phyloP scores from a whole-genome alignment of 1,284 basidiomycete genomes.

The Grifola frondosa region DNA sequence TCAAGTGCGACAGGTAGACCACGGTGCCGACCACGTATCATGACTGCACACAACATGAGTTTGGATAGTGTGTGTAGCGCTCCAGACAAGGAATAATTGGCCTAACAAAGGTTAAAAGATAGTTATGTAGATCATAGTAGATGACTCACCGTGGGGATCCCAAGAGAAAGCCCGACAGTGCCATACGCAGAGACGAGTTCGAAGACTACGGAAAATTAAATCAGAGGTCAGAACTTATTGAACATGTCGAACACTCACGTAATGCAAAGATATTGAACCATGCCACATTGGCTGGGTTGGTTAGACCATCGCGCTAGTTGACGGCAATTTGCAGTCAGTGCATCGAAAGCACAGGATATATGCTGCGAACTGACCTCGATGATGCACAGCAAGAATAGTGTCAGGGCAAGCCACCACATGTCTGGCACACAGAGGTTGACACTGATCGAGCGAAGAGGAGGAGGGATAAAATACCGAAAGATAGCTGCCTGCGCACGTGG shows the following conservation, averaged over 20 bases:
- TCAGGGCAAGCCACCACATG: constrained; percentile 87
- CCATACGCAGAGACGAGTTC: constrained; percentile 69
- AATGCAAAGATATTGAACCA: constrained; percentile 68
- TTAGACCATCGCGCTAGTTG: constrained; percentile 54
- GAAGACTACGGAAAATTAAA: constrained; percentile 39
- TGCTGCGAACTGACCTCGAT: constrained; percentile 75
- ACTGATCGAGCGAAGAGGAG: not conserved
- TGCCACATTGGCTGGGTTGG: constrained; percentile 36
- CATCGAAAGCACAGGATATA: not conserved
- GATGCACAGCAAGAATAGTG: constrained; percentile 82
- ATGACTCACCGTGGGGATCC: constrained; percentile 51
- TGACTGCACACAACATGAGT: constrained; percentile 70
- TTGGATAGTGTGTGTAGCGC: constrained; percentile 69
- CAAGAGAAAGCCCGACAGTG: constrained; percentile 74
- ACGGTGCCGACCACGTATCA: constrained; percentile 77
- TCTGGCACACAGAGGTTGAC: constrained; percentile 42
- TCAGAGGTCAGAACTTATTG: not conserved
- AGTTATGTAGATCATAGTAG: not conserved
- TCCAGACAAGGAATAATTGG: constrained; percentile 65
- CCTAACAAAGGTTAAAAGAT: constrained; percentile 27
- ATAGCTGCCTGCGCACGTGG: constrained; percentile 85
- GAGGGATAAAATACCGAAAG: constrained; percentile 61
- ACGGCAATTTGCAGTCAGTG: not conserved
- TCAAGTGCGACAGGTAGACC: constrained; percentile 74
- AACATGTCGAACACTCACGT: constrained; percentile 13